Percentiles rank a stretch among this genome's conserved stretches.
These are phyloP conservation scores for Lactarius sanguifluus DNA, from an alignment of 768 basidiomycete genomes.

Conservation along the genomic window DNA sequence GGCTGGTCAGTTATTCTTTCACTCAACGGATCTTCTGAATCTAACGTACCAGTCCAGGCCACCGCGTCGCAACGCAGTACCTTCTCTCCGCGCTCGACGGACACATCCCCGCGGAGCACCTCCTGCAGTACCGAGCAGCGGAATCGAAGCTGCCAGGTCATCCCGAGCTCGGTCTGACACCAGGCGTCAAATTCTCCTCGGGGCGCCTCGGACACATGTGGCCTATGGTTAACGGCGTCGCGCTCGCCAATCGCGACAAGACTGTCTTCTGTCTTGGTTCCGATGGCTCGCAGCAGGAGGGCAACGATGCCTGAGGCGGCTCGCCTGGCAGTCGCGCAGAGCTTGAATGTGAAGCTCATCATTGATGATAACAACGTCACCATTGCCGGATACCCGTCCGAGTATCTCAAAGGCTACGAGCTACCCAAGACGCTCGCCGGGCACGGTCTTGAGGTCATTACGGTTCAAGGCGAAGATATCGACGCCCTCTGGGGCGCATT, in stretches of 20 bases:
- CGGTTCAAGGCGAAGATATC: slow-evolving; percentile 75
- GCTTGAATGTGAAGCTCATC: slow-evolving; percentile 80
- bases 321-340: slow-evolving; percentile 79
- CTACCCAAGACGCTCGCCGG: slow-evolving; percentile 71
- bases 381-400: slow-evolving; percentile 86
- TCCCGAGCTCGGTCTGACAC: slow-evolving; percentile 85
- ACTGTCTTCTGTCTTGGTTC: slow-evolving; percentile 82
- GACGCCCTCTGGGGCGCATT: slow-evolving; percentile 75
- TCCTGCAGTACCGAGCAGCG: slow-evolving; percentile 83
- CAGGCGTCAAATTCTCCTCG: slow-evolving; percentile 92
- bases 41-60: slow-evolving; percentile 48
- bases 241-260: slow-evolving; percentile 75
- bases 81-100: slow-evolving; percentile 78
- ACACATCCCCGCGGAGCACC: slow-evolving; percentile 65
- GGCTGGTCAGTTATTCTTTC: slow-evolving; percentile 55
- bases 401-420: slow-evolving; percentile 80
- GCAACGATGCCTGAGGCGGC: slow-evolving; percentile 92
- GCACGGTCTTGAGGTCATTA: slow-evolving; percentile 77
- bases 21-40: slow-evolving; percentile 4
- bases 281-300: slow-evolving; percentile 90
- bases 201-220: slow-evolving; percentile 93
- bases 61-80: slow-evolving; percentile 90
- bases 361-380: slow-evolving; percentile 93
- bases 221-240: slow-evolving; percentile 84
- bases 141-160: slow-evolving; percentile 87